Conservation (phyloP, 2,329 filamentous ascomycete species). For the Curvularia eragrostidis region DNA sequence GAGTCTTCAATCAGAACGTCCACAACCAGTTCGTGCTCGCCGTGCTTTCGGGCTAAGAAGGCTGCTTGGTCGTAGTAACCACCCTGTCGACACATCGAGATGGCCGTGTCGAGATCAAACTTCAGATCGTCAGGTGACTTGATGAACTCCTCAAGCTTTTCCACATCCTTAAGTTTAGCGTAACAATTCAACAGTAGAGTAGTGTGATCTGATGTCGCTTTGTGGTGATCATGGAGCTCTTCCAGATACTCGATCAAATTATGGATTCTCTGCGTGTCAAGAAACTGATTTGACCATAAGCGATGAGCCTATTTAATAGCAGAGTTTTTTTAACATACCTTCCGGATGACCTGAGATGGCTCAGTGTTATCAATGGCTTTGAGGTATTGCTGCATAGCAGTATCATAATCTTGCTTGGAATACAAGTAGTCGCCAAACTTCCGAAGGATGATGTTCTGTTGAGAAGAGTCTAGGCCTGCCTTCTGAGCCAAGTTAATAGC, state of each 20-base stretch:
- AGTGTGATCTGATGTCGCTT: conserved; percentile 92
- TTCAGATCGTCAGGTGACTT: conserved; percentile 93
- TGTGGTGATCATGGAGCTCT: conserved; percentile 91
- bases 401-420: conserved; percentile 93
- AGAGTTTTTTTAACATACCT: conserved; percentile 58
- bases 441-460: conserved; percentile 91
- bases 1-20: conserved; percentile 97
- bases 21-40: conserved; percentile 90
- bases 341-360: conserved; percentile 93
- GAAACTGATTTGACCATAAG: conserved; percentile 64
- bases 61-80: conserved; percentile 97
- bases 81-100: conserved; percentile 95
- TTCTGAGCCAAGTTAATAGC: conserved; percentile 94
- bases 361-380: conserved; percentile 95
- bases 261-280: conserved; percentile 96
- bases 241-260: conserved; percentile 97
- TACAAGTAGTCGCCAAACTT: conserved; percentile 95
- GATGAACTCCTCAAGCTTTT: conserved; percentile 95
- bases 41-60: conserved; percentile 91
- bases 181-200: conserved; percentile 96
- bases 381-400: conserved; percentile 98
- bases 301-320: neutral
- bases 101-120: conserved; percentile 96
- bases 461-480: conserved; percentile 75
- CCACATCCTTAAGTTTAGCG: conserved; percentile 95